Conservation (phyloP, 1,284 basidiomycete genomes). For the Sutorius eximius region DNA sequence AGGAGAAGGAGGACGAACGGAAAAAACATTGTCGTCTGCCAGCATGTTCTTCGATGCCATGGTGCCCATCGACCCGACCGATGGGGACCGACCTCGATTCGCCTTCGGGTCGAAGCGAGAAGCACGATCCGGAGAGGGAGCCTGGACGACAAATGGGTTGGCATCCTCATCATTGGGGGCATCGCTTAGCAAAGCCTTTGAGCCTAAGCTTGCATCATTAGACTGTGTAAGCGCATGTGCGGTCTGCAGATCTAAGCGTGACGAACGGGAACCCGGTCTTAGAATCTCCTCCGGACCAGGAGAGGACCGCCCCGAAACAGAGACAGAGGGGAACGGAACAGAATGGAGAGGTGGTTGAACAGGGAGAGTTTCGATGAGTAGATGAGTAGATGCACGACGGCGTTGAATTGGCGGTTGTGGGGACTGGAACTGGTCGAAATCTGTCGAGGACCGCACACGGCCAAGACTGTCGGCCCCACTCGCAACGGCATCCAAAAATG, state of each 20-base stretch:
- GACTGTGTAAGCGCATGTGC: conserved; percentile 47
- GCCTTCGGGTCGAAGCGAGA: conserved; percentile 44
- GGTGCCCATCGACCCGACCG: conserved; percentile 42
- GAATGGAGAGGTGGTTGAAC: conserved; percentile 46
- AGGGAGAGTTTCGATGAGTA: conserved; percentile 46
- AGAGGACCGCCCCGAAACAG: conserved; percentile 47
- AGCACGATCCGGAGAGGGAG: conserved; percentile 36
- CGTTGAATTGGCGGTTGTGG: conserved; percentile 43
- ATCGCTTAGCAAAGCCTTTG: conserved; percentile 42
- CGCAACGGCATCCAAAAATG: conserved; percentile 41
- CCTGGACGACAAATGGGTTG: conserved; percentile 29
- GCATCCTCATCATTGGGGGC: conserved; percentile 23
- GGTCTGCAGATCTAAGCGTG: conserved; percentile 33
- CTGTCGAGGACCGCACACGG: conserved; percentile 46
- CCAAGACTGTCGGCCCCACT: conserved; percentile 29
- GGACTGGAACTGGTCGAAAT: conserved; percentile 48
- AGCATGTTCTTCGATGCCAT: conserved; percentile 33
- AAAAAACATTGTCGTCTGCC: conserved; percentile 59
- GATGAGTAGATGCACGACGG: conserved; percentile 49
- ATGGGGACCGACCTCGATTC: conserved; percentile 38
- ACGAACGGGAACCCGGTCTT: conserved; percentile 33
- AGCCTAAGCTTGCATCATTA: conserved; percentile 46
- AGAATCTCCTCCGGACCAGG: conserved; percentile 41
- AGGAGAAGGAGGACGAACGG: conserved; percentile 56
- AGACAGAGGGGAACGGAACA: conserved; percentile 64